phyloP scores from a whole-genome alignment of 1,284 basidiomycete species.

The Cystobasidiaceae sp. region DNA sequence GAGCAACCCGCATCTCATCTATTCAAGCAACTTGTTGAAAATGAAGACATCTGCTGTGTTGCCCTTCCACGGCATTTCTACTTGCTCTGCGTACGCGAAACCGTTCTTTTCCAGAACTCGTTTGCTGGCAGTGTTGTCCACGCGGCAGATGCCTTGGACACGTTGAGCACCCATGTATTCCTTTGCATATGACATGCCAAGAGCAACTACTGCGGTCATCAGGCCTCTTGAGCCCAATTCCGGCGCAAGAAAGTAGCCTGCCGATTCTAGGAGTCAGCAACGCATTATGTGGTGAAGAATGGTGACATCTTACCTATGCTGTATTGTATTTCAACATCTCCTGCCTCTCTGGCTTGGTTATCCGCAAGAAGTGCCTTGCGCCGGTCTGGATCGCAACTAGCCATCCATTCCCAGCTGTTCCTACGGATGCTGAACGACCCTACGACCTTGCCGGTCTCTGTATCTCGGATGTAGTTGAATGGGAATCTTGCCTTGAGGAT shows the following conservation, averaged over 20 bases:
- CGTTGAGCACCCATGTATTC: background rate
- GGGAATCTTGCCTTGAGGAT: background rate
- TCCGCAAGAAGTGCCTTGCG: background rate
- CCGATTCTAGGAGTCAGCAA: background rate
- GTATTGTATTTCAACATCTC: background rate
- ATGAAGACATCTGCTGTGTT: background rate
- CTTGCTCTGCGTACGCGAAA: background rate
- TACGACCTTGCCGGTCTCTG: background rate
- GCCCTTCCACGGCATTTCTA: background rate
- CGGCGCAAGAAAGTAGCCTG: background rate
- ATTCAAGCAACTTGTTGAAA: background rate
- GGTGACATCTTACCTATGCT: constrained; percentile 1
- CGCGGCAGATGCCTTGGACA: background rate
- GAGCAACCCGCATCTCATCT: too few species aligned
- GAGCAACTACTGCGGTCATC: background rate
- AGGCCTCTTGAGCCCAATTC: background rate
- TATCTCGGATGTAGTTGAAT: background rate
- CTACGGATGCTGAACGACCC: constrained; percentile 1
- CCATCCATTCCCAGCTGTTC: constrained; percentile 20
- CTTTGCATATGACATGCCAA: background rate
- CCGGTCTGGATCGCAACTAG: background rate
- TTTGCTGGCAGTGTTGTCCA: constrained; percentile 13
- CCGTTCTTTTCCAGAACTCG: constrained; percentile 17
- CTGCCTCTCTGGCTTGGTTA: background rate
- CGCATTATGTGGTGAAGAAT: background rate